Conservation (phyloP, 306 rosid genomes). For the Benincasa hispida region DNA sequence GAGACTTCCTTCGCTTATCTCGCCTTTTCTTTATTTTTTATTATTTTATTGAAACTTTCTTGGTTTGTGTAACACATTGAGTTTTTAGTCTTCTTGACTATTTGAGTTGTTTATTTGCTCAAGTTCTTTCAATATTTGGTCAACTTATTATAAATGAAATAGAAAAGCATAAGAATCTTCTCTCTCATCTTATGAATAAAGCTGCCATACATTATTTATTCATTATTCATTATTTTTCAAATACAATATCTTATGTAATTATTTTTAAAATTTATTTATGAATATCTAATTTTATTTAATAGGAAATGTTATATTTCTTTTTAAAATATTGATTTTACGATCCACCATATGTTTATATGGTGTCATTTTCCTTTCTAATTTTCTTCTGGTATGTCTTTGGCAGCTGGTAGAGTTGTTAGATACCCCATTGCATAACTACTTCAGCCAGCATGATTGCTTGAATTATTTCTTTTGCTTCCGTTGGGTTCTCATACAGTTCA, state of each 20-base stretch:
- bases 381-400: slow-evolving; percentile 15
- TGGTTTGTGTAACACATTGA: not conserved
- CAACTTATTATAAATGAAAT: too few species aligned
- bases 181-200: not conserved
- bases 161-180: not conserved
- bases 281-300: not conserved
- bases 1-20: not conserved
- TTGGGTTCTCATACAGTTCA: slow-evolving; percentile 93
- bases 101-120: too few species aligned
- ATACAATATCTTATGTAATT: not conserved
- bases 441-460: slow-evolving; percentile 81
- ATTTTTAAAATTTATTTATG: not conserved
- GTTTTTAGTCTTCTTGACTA: too few species aligned
- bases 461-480: slow-evolving; percentile 98
- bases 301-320: not conserved
- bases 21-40: too few species aligned
- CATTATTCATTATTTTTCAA: not conserved
- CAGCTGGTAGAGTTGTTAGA: slow-evolving; percentile 98
- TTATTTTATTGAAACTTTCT: not conserved
- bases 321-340: not conserved
- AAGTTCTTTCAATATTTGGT: too few species aligned
- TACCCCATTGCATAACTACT: slow-evolving; percentile 74
- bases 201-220: not conserved
- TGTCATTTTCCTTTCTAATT: slow-evolving; percentile 9
- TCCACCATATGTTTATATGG: not conserved